phyloP scores from a whole-genome alignment of 2,329 filamentous ascomycete genomes.

The Colletotrichum eremochloae region DNA sequence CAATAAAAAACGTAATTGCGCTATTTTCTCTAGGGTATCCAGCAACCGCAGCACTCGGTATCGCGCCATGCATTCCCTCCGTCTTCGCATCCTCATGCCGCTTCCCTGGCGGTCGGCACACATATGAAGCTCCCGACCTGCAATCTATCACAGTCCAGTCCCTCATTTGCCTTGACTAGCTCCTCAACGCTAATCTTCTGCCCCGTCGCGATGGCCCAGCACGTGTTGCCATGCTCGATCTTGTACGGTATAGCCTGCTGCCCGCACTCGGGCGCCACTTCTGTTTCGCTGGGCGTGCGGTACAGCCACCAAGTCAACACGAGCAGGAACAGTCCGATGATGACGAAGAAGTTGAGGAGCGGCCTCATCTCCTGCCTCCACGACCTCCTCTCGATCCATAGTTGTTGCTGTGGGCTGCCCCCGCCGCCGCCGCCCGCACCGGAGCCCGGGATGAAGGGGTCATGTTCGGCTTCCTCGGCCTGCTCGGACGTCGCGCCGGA shows the following conservation, averaged over 20 bases:
- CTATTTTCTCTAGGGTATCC: slow-evolving; percentile 14
- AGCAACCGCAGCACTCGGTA: background rate
- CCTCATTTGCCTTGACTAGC: slow-evolving; percentile 59
- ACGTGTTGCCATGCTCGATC: slow-evolving; percentile 63
- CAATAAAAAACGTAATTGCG: background rate
- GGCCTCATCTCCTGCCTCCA: slow-evolving; percentile 67
- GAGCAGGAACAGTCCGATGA: slow-evolving; percentile 65
- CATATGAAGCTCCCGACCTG: slow-evolving; percentile 59
- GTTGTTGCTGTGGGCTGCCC: slow-evolving; percentile 17
- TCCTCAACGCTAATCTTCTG: slow-evolving; percentile 59
- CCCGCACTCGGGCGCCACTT: slow-evolving; percentile 30
- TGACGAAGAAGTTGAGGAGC: slow-evolving; percentile 70
- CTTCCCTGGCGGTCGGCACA: slow-evolving; percentile 50
- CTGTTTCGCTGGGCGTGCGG: slow-evolving; percentile 46
- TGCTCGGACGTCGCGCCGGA: slow-evolving; percentile 47
- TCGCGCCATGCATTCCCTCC: background rate
- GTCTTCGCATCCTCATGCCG: slow-evolving; percentile 21
- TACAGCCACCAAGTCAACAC: slow-evolving; percentile 64
- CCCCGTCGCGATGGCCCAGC: slow-evolving; percentile 64
- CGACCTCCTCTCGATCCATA: slow-evolving; percentile 51
- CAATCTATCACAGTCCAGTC: slow-evolving; percentile 62
- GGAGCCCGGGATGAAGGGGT: slow-evolving; percentile 49
- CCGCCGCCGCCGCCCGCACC: background rate
- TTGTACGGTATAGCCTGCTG: slow-evolving; percentile 49
- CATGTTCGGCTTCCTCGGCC: slow-evolving; percentile 45